A percentile compares a stretch with the other conserved stretches of the same genome.
phyloP scores from a whole-genome alignment of 2,329 filamentous ascomycete genomes.

The Fusarium cyanostomum region DNA sequence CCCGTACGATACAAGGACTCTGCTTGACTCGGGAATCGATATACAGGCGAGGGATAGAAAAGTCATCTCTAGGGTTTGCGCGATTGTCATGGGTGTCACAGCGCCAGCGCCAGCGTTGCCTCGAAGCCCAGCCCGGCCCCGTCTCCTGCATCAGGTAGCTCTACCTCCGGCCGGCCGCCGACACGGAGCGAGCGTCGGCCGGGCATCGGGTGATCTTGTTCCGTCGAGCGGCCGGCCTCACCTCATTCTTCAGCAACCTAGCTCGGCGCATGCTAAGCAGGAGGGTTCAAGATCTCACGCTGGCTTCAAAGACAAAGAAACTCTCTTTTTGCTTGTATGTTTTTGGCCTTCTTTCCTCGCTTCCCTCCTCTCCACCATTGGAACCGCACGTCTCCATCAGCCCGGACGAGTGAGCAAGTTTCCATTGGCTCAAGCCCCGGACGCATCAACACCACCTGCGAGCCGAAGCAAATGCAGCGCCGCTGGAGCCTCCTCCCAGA shows the following conservation, averaged over 20 bases:
- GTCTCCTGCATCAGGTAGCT: conserved; percentile 14
- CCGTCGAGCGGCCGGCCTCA: conserved; percentile 17
- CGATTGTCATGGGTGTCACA: conserved; percentile 6
- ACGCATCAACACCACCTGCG: conserved; percentile 37
- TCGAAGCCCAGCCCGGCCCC: conserved; percentile 19
- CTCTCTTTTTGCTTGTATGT: neutral
- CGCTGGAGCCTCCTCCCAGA: conserved; percentile 4
- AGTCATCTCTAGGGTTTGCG: neutral
- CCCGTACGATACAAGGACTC: neutral
- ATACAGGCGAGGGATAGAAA: conserved; percentile 1
- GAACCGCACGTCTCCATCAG: conserved; percentile 36
- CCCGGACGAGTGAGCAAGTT: conserved; percentile 55
- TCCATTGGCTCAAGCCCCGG: conserved; percentile 51
- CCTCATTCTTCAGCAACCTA: conserved; percentile 3
- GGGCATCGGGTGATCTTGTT: conserved; percentile 17
- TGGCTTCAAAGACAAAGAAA: neutral
- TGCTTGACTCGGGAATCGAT: neutral
- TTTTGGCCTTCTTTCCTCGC: conserved; percentile 6
- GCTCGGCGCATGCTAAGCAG: neutral
- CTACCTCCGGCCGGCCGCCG: conserved; percentile 22
- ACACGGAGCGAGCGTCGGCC: conserved; percentile 28
- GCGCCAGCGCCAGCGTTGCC: neutral
- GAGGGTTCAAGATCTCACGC: neutral
- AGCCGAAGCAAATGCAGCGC: conserved; percentile 24
- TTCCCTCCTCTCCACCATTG: conserved; percentile 24